These are phyloP conservation scores for Achaetomiella virescens DNA, from an alignment of 495 filamentous ascomycete species.

Conservation along the genomic window DNA sequence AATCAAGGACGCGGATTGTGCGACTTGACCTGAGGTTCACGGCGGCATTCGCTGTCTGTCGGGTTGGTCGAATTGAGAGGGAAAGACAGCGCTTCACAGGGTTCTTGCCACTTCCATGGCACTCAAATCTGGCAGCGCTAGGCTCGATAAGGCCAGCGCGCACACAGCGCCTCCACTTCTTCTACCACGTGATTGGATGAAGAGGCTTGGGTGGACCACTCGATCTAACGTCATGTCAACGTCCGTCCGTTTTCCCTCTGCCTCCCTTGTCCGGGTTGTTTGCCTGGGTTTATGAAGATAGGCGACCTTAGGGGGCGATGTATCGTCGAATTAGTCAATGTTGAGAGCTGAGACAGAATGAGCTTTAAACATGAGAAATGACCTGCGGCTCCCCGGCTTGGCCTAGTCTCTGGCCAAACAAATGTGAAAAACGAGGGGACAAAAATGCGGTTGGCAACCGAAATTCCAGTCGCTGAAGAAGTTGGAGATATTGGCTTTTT, in stretches of 20 bases:
- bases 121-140: background rate
- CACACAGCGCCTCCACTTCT: too few species aligned
- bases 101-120: background rate
- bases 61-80: background rate
- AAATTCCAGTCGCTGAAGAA: background rate
- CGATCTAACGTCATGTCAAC: background rate
- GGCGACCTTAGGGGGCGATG: too few species aligned
- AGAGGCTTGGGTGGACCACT: too few species aligned
- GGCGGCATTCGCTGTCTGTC: background rate
- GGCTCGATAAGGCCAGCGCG: background rate
- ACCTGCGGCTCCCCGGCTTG: too few species aligned
- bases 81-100: background rate
- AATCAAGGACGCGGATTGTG: background rate
- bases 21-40: background rate
- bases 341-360: too few species aligned
- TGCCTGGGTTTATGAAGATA: too few species aligned
- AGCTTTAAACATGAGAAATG: too few species aligned
- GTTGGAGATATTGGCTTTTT: too few species aligned
- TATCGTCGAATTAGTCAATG: too few species aligned
- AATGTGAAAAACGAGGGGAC: too few species aligned
- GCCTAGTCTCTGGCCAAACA: too few species aligned
- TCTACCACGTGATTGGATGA: background rate
- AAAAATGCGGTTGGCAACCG: too few species aligned
- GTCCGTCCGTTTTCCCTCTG: background rate
- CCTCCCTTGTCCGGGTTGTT: conserved; percentile 1